phyloP scores from a whole-genome alignment of 208 protist species.

The Porcisia hertigi region DNA sequence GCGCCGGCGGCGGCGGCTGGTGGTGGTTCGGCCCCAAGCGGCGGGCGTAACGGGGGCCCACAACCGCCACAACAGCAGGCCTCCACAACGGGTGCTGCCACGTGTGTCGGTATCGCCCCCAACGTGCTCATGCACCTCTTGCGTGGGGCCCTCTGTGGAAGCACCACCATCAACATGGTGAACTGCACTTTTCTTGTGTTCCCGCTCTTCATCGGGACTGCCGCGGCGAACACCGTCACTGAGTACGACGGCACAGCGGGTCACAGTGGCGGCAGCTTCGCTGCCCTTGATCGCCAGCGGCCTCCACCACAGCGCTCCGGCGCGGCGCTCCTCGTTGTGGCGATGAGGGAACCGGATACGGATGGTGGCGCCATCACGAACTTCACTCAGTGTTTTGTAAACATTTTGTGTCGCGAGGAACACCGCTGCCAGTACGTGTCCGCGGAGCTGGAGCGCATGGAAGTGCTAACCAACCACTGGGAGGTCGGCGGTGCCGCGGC shows the following conservation, averaged over 20 bases:
- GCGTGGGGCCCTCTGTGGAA: slow-evolving; percentile 48
- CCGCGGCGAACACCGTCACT: neutral
- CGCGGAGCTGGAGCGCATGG: slow-evolving; percentile 50
- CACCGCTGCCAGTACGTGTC: slow-evolving; percentile 57
- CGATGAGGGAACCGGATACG: slow-evolving; percentile 67
- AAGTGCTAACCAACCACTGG: slow-evolving; percentile 43
- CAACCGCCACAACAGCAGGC: slow-evolving; percentile 18
- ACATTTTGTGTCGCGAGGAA: slow-evolving; percentile 82
- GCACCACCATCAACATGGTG: slow-evolving; percentile 75
- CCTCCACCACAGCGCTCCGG: slow-evolving; percentile 8
- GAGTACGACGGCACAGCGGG: neutral
- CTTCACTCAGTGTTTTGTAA: slow-evolving; percentile 84
- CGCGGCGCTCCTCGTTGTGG: slow-evolving; percentile 63
- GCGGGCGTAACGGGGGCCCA: slow-evolving; percentile 2
- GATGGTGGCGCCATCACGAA: slow-evolving; percentile 59
- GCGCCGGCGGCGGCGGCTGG: neutral
- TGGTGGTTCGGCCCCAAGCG: neutral
- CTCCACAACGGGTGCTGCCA: slow-evolving; percentile 14
- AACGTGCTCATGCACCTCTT: slow-evolving; percentile 69
- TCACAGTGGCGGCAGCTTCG: slow-evolving; percentile 5
- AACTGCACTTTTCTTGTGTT: slow-evolving; percentile 76
- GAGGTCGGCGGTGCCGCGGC: slow-evolving; percentile 25
- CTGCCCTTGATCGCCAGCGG: slow-evolving; percentile 13
- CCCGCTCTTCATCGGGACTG: slow-evolving; percentile 32
- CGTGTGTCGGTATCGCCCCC: slow-evolving; percentile 71